Evolutionary conservation across 139 green algal species (phyloP).

Genomic region (Yamagishiella unicocca): DNA sequence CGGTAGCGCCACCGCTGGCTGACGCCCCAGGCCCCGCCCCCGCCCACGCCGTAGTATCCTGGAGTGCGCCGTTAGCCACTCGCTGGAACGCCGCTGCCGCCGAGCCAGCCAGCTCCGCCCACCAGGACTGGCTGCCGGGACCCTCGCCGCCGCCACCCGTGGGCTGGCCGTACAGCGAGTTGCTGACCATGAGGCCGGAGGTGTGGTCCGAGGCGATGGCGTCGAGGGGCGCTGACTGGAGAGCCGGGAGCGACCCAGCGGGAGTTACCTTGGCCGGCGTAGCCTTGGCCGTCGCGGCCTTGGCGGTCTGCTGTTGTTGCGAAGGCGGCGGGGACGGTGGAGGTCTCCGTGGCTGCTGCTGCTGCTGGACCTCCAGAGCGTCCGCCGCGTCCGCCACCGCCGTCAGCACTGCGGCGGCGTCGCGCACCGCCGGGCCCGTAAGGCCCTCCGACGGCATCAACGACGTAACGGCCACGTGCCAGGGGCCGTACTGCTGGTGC

Average conservation of each 20-base stretch:
- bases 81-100: conserved; percentile 48
- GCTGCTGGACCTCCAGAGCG: conserved; percentile 16
- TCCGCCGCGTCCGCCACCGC: conserved; percentile 42
- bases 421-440: conserved; percentile 38
- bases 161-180: neutral
- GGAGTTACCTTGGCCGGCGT: neutral
- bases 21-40: neutral
- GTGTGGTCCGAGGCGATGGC: neutral
- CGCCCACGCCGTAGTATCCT: neutral
- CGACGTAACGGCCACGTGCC: neutral
- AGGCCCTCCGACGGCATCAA: neutral
- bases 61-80: conserved; percentile 14
- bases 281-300: neutral
- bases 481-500: neutral
- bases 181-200: conserved; percentile 4
- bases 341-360: neutral
- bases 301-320: conserved; percentile 8
- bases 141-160: neutral
- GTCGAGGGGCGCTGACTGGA: neutral
- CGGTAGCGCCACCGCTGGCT: neutral
- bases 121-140: neutral
- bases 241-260: neutral
- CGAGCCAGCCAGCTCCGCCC: conserved; percentile 44
- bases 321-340: neutral
- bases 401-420: conserved; percentile 44